These are phyloP conservation scores for Cucumis cinereus DNA, from an alignment of 306 rosid species.

Conservation along the genomic window DNA sequence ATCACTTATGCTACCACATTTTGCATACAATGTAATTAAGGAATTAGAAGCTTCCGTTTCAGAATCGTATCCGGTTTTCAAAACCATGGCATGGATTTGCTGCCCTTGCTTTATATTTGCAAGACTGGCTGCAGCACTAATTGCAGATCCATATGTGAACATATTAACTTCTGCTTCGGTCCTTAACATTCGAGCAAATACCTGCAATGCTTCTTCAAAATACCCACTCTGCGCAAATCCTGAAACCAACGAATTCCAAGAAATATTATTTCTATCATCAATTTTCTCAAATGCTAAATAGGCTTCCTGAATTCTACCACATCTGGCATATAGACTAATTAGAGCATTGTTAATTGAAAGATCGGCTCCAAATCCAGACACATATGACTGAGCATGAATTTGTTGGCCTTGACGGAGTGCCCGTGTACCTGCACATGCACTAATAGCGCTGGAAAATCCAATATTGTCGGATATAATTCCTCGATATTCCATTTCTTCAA, in stretches of 20 bases:
- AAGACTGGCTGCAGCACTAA: constrained; percentile 69
- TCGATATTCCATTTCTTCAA: constrained; percentile 52
- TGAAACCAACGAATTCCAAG: constrained; percentile 81
- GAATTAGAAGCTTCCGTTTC: constrained; percentile 80
- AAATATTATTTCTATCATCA: constrained; percentile 40
- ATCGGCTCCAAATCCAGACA: constrained; percentile 59
- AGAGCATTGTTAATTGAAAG: constrained; percentile 71
- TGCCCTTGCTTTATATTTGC: constrained; percentile 52
- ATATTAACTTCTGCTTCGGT: constrained; percentile 44
- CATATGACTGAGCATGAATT: constrained; percentile 65
- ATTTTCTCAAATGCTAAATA: constrained; percentile 48
- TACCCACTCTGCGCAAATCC: constrained; percentile 71
- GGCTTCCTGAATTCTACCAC: constrained; percentile 58
- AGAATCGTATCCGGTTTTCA: constrained; percentile 52
- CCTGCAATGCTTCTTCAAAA: constrained; percentile 62
- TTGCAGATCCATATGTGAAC: constrained; percentile 69
- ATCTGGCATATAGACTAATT: constrained; percentile 71
- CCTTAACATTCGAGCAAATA: constrained; percentile 49
- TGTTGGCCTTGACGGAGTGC: constrained; percentile 68
- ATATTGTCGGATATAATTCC: constrained; percentile 65
- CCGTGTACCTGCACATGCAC: constrained; percentile 69
- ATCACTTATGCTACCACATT: constrained; percentile 62
- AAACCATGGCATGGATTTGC: constrained; percentile 65
- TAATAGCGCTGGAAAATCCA: constrained; percentile 75
- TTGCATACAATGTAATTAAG: constrained; percentile 65